Percentiles rank a stretch among this genome's conserved stretches.
These are phyloP conservation scores for Elsinoe batatas DNA, from an alignment of 2,329 filamentous ascomycete species.

Conservation along the genomic window DNA sequence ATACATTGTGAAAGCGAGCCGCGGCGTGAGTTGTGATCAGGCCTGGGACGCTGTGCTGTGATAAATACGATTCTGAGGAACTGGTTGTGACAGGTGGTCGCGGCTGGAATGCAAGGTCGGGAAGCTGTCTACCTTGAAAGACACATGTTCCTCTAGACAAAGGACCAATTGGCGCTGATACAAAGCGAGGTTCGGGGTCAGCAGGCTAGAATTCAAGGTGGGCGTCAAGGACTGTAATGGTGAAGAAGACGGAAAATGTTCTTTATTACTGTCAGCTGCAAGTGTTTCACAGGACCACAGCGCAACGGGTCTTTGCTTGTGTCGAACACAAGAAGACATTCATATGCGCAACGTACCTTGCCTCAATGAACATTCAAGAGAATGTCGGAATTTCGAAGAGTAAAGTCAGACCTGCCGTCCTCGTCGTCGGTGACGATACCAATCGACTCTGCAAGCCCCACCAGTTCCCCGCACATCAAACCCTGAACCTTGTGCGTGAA, in stretches of 20 bases:
- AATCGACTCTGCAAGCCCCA: conserved; percentile 2
- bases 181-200: background rate
- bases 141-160: conserved; percentile 1
- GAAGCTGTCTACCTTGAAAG: conserved; percentile 8
- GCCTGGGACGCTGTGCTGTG: background rate
- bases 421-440: background rate
- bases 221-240: background rate
- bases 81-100: background rate
- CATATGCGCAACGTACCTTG: too few species aligned
- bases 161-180: background rate
- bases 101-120: conserved; percentile 7
- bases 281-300: conserved; percentile 1
- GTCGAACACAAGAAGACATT: background rate
- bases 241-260: background rate
- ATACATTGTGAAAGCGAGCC: conserved; percentile 18
- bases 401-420: background rate
- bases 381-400: too few species aligned
- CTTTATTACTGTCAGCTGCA: background rate
- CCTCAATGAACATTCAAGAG: too few species aligned
- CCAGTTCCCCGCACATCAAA: conserved; percentile 1
- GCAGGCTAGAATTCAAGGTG: background rate
- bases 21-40: background rate
- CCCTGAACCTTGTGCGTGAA: background rate
- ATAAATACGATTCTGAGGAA: background rate
- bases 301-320: background rate